A percentile compares a stretch with the other conserved stretches of the same genome.
These are phyloP conservation scores for Fraxinus velutina DNA, from an alignment of 305 asterid genomes.

Conservation along the genomic window DNA sequence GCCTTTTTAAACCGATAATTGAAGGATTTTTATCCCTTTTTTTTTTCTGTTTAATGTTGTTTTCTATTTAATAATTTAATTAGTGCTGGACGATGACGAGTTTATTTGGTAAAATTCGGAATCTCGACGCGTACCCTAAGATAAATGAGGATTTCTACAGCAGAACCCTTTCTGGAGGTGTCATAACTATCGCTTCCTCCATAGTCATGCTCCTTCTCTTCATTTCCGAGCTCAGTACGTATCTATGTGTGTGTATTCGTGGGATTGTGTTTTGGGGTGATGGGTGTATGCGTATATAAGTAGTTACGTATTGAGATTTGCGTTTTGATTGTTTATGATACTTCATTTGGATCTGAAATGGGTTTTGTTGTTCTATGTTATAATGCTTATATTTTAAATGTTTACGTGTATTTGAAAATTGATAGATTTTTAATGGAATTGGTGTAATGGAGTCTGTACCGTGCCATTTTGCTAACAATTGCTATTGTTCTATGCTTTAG, in stretches of 20 bases:
- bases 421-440: conserved; percentile 8
- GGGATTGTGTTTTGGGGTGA: background rate
- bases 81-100: conserved; percentile 48
- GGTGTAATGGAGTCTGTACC: background rate
- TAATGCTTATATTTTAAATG: background rate
- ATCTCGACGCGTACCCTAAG: conserved; percentile 85
- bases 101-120: conserved; percentile 58
- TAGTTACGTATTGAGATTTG: background rate
- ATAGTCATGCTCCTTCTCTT: conserved; percentile 78
- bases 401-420: background rate
- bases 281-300: background rate
- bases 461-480: background rate
- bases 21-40: background rate
- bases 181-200: conserved; percentile 78
- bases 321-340: background rate
- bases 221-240: conserved; percentile 88
- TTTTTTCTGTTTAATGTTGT: background rate
- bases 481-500: background rate
- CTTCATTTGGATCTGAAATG: background rate
- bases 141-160: conserved; percentile 95
- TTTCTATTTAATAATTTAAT: conserved; percentile 14
- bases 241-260: background rate
- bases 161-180: conserved; percentile 85
- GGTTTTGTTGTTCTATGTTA: background rate
- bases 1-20: background rate